Base-by-base conservation (phyloP, 768 basidiomycete species). In the Fomitopsis serialis region DNA sequence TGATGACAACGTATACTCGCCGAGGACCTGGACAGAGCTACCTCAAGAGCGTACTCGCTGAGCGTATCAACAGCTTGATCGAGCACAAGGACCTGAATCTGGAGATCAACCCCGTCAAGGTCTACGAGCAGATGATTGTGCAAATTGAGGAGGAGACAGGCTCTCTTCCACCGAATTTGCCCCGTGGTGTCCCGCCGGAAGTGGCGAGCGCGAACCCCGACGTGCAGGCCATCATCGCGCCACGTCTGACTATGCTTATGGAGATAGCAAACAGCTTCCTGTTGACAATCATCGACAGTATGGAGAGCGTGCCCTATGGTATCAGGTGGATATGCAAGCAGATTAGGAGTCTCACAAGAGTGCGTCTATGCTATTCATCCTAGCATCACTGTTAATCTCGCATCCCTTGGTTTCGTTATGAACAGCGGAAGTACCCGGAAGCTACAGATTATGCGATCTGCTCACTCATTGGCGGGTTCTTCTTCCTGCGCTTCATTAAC, bases 311-410 rank as follows among this genome's bases (percentile, higher is more conserved):
- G 13, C 97, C 97, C 24, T 99, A 99, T 65, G 97, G 97, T 63
- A 99, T 99, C 58, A 81, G 97, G 59, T 99, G 97, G 97, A 99
- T 99, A 66, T 99, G 97, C 74, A 99, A 99, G 71, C 97, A 99
- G 71, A 99, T 99, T 66, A 78, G 94, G 57, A 96, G 93, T 75
- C 22, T 21, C 24, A 53, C 45, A 46, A 25, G 45, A 37, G 43
- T 45, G 24, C 23, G 45, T 53, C 21, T 7, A 24, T 19, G 45
- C n/a, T 45, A 25, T 45, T 17, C 11, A 11, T 29, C 25, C 19
- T 29, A 24, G 3, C 7, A 8, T 15, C 37, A 13, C 3, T 54
- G 54, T 47, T 55, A 52, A 52, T 53, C 50, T 21, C 9, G 50
- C 51, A 42, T 50, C n/a, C 44, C 54, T 49, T 19, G 42, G n/a